Evolutionary conservation across 2,329 filamentous ascomycete species (phyloP), one percentile per base, ranked within the genome.

Genomic region (Fusarium heterosporum): DNA sequence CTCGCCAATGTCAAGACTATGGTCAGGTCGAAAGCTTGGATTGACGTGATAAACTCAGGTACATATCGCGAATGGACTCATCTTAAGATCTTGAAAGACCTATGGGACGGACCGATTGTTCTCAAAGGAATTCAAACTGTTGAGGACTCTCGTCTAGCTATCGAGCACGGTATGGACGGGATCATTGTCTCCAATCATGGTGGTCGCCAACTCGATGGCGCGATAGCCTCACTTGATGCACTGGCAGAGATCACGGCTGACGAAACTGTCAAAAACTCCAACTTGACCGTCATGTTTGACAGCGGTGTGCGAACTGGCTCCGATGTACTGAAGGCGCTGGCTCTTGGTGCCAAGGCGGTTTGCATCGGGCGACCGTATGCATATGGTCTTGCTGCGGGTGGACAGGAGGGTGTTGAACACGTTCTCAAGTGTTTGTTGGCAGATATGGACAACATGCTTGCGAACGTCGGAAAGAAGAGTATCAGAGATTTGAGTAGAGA

Each of bases 1-100:
- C 56, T 73, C 1, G 42, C 49, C 0, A 69, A 69, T 22, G 53
- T 30, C 1, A 69, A 43, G 12, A 43, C 52, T 2, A 13, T 69
- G 30, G 50, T 64, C 12, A 71, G 61, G 48, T 69, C 71, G 2
- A 67, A 61, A 53, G 68, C 64, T 5, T 73, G 71, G 71, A 61
- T 69, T 13, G 66, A 70, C 14, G 70, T 70, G 2, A 64, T 73
- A 8, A 67, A 70, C 30, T 73, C 72, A 4, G 83, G 84, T 0
- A 76, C 76, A 14, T 80, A 82, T 41, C 86, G 87, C 67, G 79
- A 80, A 1, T 92, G 89, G 90, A 84, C 87, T 3, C 81, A 92
- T 36, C 74, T 92, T 34, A 78, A 79, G n/a, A 79, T 86, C 46
- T 72, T 92, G 63, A 81, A 84, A 65, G 78, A 84, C 68, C 74